Base-by-base conservation (phyloP, 306 rosid species). In the Rosa rugosa region DNA sequence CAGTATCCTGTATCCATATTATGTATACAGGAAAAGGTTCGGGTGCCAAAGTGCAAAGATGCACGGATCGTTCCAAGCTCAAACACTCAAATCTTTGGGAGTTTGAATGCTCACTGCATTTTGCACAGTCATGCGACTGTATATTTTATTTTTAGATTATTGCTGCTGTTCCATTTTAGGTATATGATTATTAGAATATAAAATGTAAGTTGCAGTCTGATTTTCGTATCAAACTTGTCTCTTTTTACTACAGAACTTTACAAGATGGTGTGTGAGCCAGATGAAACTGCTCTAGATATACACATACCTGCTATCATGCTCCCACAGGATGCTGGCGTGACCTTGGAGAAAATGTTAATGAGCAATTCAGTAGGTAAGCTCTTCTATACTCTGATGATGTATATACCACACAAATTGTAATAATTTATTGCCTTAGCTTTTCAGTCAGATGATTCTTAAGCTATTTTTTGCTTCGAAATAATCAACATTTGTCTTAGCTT, bases 211-310 rank as follows among this genome's bases (percentile, higher is more conserved):
- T 57, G 44, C 20, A 68, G 57, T 34, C 49, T 38, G 51, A 57
- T 59, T 73, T 77, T 51, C 60, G 73, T 73, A 51, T 79, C 69
- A 59, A 79, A 79, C 36, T 44, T 41, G 69, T 47, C 78, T 79
- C 27, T 78, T 75, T 81, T 80, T 72, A 36, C 81, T 80, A 82
- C 94, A 96, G 98, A 91, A 80, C 98, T 96, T 72, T 96, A 91
- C 85, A 93, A 93, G 98, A 96, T 96, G 99, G 97, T 96, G 47
- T 96, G 99, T 75, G 96, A 89, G 56, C 86, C 89, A 11, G 89
- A 90, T 77, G 98, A 96, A 89, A 89, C 90, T 56, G 93, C 87
- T 84, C 81, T 91, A 22, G 87, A 88, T 84, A 93, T 96, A 80
- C 87, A 79, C 86, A 96, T 96, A 85, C 96, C 98, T 50, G 91